Evolutionary conservation across 352 stramenopile species (phyloP), one percentile per base, ranked within the genome.

Genomic region (Phytophthora capsici): DNA sequence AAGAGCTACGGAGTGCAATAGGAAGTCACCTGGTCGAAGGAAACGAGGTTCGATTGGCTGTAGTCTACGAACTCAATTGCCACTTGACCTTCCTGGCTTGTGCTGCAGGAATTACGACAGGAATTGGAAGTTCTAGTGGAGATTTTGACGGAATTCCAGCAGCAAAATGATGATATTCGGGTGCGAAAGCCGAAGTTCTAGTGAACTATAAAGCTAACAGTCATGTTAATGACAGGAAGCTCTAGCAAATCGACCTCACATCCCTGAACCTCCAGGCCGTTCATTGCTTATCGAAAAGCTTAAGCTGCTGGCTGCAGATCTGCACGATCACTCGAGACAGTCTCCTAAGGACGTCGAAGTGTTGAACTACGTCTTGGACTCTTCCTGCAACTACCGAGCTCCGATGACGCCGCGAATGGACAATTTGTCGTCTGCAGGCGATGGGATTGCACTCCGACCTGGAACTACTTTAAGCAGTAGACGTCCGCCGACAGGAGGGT

Each of bases 131-230:
- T 82, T 34, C 66, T 94, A 9, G 82, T 84, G 6, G 82, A 94
- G 57, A 93, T 94, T 44, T 58, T 94, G 25, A 71, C 77, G 12
- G 86, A 94, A 56, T 94, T 89, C 20, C 86, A 94, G 62, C 81
- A 89, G 47, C 79, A 90, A 54, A 94, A 88, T 36, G 86, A 94
- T 55, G 57, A 60, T 23, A 88, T 94, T 56, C 74, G 86, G n/a
- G 86, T 93, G 57, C 30, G 75, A 49, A 30, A 25, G 28, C 8
- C 20, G 9, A 38, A 23, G 8, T 54, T 23, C 20, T 34, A 6
- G 22, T 12, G 16, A 43, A 41, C n/a, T n/a, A n/a, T n/a, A n/a
- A 9, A 12, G 22, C 19, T 61, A 23, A 61, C 25, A 1, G n/a
- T n/a, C n/a, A n/a, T n/a, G n/a, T n/a, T n/a, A 43, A 1, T 23